Percentiles rank a stretch among this genome's conserved stretches.
Evolutionary conservation across 805 yeast species (phyloP).

Genomic region (Candida takata): DNA sequence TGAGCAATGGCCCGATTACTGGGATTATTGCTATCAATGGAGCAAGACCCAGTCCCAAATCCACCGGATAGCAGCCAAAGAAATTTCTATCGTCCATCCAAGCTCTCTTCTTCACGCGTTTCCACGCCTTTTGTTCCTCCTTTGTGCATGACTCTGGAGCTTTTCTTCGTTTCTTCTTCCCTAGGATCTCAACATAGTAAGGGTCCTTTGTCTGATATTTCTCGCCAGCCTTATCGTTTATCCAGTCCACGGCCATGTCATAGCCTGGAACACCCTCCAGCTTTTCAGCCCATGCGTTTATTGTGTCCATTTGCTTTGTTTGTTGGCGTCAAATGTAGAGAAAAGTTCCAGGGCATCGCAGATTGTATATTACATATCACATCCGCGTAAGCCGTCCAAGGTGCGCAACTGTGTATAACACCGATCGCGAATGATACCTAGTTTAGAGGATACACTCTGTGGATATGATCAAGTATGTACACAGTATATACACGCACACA

Average conservation of each 20-base stretch:
- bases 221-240: conserved; percentile 65
- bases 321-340: neutral
- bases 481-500: too few relatives aligned
- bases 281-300: conserved; percentile 22
- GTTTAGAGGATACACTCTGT: too few relatives aligned
- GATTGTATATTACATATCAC: too few relatives aligned
- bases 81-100: conserved; percentile 85
- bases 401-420: too few relatives aligned
- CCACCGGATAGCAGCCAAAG: conserved; percentile 69
- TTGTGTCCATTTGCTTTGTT: conserved; percentile 13
- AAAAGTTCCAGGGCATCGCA: neutral
- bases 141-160: conserved; percentile 53
- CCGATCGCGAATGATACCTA: too few relatives aligned
- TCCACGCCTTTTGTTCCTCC: conserved; percentile 64
- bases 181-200: conserved; percentile 44
- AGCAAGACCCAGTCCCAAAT: conserved; percentile 72
- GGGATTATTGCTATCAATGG: conserved; percentile 72
- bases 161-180: conserved; percentile 49
- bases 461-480: too few relatives aligned
- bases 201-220: conserved; percentile 61
- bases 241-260: conserved; percentile 45
- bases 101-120: conserved; percentile 63
- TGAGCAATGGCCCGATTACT: conserved; percentile 72
- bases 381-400: too few relatives aligned
- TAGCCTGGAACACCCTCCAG: conserved; percentile 53